A percentile compares a stretch with the other conserved stretches of the same genome.
Conservation (phyloP, 2,329 filamentous ascomycete genomes). For the Colletotrichum somersetense region DNA sequence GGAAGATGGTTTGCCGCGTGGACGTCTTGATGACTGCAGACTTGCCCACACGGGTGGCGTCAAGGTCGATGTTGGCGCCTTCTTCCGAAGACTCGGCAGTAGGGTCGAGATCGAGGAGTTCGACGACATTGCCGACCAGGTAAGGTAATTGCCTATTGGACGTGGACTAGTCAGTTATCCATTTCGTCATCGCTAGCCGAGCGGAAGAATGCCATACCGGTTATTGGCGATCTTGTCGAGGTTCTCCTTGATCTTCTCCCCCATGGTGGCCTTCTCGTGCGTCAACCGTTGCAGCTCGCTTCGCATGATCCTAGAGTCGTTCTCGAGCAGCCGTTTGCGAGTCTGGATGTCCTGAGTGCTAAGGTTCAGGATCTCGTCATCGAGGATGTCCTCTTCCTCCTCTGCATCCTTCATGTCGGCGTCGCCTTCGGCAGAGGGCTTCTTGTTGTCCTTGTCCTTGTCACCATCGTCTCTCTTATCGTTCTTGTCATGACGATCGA, state of each 20-base stretch:
- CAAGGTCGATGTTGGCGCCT: conserved; percentile 97
- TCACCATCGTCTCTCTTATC: conserved; percentile 65
- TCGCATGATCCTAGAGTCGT: conserved; percentile 98
- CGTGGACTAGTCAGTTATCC: conserved; percentile 41
- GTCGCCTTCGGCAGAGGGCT: conserved; percentile 71
- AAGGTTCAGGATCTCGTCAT: conserved; percentile 92
- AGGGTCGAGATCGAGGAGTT: conserved; percentile 95
- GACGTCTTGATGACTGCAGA: conserved; percentile 99
- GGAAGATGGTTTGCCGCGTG: conserved; percentile 97
- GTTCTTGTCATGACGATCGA: conserved; percentile 84
- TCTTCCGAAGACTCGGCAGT: conserved; percentile 96
- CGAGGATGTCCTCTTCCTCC: conserved; percentile 81
- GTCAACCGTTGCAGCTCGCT: conserved; percentile 94
- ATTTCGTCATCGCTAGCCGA: conserved; percentile 14
- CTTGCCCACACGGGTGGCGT: conserved; percentile 96
- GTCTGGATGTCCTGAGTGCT: conserved; percentile 96
- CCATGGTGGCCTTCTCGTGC: conserved; percentile 96
- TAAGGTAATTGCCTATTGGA: conserved; percentile 90
- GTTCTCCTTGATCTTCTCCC: conserved; percentile 99
- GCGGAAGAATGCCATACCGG: conserved; percentile 68
- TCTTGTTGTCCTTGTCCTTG: conserved; percentile 54
- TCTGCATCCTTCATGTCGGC: conserved; percentile 92
- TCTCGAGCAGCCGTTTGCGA: conserved; percentile 91
- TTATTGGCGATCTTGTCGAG: conserved; percentile 99
- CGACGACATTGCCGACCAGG: conserved; percentile 97